Conservation (phyloP, 1,284 basidiomycete genomes). For the Dichomitus squalens region DNA sequence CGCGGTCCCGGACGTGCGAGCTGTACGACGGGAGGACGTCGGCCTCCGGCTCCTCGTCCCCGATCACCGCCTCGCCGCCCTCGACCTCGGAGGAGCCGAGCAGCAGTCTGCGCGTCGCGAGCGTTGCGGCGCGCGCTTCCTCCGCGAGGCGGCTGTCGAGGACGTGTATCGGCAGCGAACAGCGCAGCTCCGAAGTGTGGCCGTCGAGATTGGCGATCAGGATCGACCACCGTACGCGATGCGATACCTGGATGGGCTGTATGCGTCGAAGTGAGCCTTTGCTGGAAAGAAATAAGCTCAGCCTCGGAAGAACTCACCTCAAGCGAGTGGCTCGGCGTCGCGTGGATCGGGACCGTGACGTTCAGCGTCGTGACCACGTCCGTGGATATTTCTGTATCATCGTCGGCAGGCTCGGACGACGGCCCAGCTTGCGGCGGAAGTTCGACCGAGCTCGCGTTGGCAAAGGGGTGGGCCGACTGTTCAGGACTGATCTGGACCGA, state of each 20-base stretch:
- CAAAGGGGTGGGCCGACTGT: slow-evolving; percentile 8
- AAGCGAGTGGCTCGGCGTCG: slow-evolving; percentile 65
- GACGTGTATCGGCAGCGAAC: slow-evolving; percentile 85
- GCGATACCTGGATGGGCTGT: slow-evolving; percentile 68
- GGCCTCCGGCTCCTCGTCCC: slow-evolving; percentile 30
- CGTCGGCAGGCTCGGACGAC: slow-evolving; percentile 4
- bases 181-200: slow-evolving; percentile 88
- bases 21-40: slow-evolving; percentile 75
- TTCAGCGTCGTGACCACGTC: slow-evolving; percentile 53
- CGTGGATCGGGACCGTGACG: slow-evolving; percentile 49
- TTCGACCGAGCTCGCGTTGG: slow-evolving; percentile 7
- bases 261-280: slow-evolving; percentile 1
- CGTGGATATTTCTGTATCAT: slow-evolving; percentile 29
- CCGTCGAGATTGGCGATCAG: slow-evolving; percentile 85
- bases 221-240: slow-evolving; percentile 77
- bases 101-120: slow-evolving; percentile 69
- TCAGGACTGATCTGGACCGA: slow-evolving; percentile 1
- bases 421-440: slow-evolving; percentile 11
- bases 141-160: slow-evolving; percentile 73
- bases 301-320: slow-evolving; percentile 38
- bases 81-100: slow-evolving; percentile 26
- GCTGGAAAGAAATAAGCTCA: not conserved
- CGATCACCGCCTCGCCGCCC: slow-evolving; percentile 16
- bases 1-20: slow-evolving; percentile 86
- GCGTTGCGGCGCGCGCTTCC: slow-evolving; percentile 74